Base-by-base conservation (phyloP, 2,329 filamentous ascomycete genomes). In the Aspergillus oerlinghausenensis region DNA sequence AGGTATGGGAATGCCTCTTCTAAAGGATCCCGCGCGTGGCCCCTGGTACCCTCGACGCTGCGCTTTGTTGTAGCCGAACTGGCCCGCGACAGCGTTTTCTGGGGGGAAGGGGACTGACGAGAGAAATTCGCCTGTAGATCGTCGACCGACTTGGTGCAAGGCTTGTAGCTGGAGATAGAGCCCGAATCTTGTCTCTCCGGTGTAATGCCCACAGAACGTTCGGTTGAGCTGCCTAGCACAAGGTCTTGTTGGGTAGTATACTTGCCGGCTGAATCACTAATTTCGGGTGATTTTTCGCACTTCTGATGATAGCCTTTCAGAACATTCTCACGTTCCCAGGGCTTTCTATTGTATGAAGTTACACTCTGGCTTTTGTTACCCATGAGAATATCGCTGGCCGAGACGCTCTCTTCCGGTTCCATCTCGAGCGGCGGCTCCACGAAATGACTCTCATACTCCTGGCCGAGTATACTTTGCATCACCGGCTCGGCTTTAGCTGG, bases 1-100 rank as follows among this genome's bases (percentile, higher is more conserved):
- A 97, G 82, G 69, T 88, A 89, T 0, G 88, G 77, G 1, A 85
- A 83, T 51, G 87, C 84, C 59, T 87, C 85, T 58, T 87, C 83
- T 7, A 86, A 73, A 0, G 83, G 81, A 62, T 89, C 83, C 59
- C 86, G 84, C 1, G 84, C 85, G 58, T 88, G 82, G 23, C 84
- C 82, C 67, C 84, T 70, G 14, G 74, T 85, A 25, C 80, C 80
- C 51, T 77, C 74, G 38, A 71, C 63, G 55, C 73, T 75, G 61
- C 70, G 68, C 62, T 74, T 68, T 49, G 72, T 71, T 26, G 65
- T 66, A 53, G 66, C 65, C 51, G 68, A 67, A 54, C 65, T 68
- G 49, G 65, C 55, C 62, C 70, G 57, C 47, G 70, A 70, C 45
- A 64, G 60, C 47, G 66, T 65, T 43, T 64, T 60, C 57, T 60